Evolutionary conservation across 768 basidiomycete species (phyloP), one percentile per base, ranked within the genome.

Genomic region (Paxillus involutus): DNA sequence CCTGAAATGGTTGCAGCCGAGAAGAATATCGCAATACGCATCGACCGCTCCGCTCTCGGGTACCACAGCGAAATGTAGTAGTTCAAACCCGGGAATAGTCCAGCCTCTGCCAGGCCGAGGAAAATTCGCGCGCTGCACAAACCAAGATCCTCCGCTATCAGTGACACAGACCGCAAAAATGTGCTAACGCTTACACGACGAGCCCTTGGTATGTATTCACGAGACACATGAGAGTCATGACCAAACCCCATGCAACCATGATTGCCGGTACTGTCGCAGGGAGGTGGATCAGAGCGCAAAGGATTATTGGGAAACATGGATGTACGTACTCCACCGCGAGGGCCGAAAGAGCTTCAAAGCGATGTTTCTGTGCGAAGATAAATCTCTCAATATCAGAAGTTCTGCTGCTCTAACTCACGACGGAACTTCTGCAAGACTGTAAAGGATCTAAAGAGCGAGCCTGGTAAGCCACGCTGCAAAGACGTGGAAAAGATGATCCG

Each of bases 11-110:
- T 84, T 11, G 83, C 82, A 36, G 83, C 82, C 17, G 79, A 79
- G 65, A 85, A 85, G 73, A 87, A 86, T 36, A 86, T 72, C 4
- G 84, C 82, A 51, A 84, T 77, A 26, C 85, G 78, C 60, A 69
- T 71, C 16, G 80, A 83, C 42, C 84, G 78, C 60, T 87, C 85
- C 49, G 71, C 70, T 35, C 80, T 73, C 10, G 81, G 76, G 62
- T 89, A 82, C 84, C 85, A 86, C 46, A 82, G 65, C 11, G 80
- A 82, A 42, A 84, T 70, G 40, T 73, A 76, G 51, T 77, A 80
- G 2, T 70, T 71, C 51, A 77, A 65, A 1, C 73, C 74, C 0
- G 76, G 72, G 51, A 74, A 72, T 19, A 78, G 56, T 37, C 82
- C 80, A 43, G 74, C 77, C 59, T 80, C 80, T 30, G 77, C 66